Conservation (phyloP, 148 eudicot species). For the Gaultheria prostrata region DNA sequence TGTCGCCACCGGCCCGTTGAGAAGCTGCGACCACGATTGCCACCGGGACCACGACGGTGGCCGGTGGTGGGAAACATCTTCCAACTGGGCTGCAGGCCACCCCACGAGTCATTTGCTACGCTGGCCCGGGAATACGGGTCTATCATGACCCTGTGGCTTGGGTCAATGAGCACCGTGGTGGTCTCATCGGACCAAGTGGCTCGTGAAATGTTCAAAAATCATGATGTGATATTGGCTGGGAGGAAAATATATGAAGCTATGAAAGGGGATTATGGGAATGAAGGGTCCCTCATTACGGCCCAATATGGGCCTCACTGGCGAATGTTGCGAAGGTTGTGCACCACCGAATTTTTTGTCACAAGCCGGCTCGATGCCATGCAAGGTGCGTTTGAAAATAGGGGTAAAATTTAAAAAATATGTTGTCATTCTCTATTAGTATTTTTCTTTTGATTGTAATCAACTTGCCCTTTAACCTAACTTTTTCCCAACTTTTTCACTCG, state of each 20-base stretch:
- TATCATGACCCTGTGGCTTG: slow-evolving; percentile 22
- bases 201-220: slow-evolving; percentile 27
- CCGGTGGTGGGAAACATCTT: slow-evolving; percentile 29
- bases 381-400: too few relatives aligned
- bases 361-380: slow-evolving; percentile 22
- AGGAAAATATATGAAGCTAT: slow-evolving; percentile 28
- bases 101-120: slow-evolving; percentile 21
- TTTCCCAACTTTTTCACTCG: too few relatives aligned
- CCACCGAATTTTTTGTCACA: slow-evolving; percentile 21
- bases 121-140: slow-evolving; percentile 19
- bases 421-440: too few relatives aligned
- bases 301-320: slow-evolving; percentile 27
- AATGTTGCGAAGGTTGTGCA: slow-evolving; percentile 25
- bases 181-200: slow-evolving; percentile 23
- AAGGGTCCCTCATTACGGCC: slow-evolving; percentile 23
- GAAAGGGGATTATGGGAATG: slow-evolving; percentile 24
- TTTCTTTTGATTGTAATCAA: too few relatives aligned
- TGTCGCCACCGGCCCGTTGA: background rate
- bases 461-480: too few relatives aligned
- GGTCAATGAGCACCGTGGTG: slow-evolving; percentile 25
- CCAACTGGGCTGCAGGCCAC: slow-evolving; percentile 23
- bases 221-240: slow-evolving; percentile 21
- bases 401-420: too few relatives aligned
- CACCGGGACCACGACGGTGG: slow-evolving; percentile 22
- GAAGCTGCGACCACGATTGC: slow-evolving; percentile 5